Base-by-base conservation (phyloP, 2,329 filamentous ascomycete genomes). In the Paecilomyces niveus region DNA sequence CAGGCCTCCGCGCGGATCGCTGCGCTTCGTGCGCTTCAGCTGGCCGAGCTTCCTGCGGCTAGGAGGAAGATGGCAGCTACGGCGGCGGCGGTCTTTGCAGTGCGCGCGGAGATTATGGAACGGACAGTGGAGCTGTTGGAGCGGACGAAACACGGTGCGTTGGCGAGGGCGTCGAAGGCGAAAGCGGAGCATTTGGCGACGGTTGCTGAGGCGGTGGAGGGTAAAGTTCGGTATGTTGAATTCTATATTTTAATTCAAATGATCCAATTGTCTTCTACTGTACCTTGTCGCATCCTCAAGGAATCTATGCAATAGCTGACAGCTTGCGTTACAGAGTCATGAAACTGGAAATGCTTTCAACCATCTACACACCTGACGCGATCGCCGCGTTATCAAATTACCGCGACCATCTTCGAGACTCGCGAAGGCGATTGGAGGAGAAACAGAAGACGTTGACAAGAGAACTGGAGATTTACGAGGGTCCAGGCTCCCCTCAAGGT, bases 71-170 rank as follows among this genome's bases (percentile, higher is more conserved):
- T 76, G 69, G 70, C 74, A 13, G 64, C 65, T 3, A 72, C 68
- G 1, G 73, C 72, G 13, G 69, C 72, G 10, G 65, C 63, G 49
- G 68, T 77, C 10, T 60, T 76, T 35, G 67, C 67, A 4, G 61
- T 62, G 21, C 70, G 70, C 18, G 67, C 72, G 6, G 65, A 63
- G 49, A 62, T 75, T 11, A 62, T 76, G 33, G 73, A 76, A 64
- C 67, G 69, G 18, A 72, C 67, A 49, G 65, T 76, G 49, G 65
- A 72, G n/a, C 64, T 76, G n/a, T 62, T 78, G 39, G 74, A 76
- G 59, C 66, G 74, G 54, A 71, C 65, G 24, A 75, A 76, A 57
- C 72, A 76, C 60, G 74, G 74, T 21, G 68, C 66, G 18, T 54
- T 74, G 50, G 67, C 69, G 52, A 65, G 72, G 56, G 73, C 67